Conservation (phyloP, 768 basidiomycete species). For the Lactifluus hygrophoroides region DNA sequence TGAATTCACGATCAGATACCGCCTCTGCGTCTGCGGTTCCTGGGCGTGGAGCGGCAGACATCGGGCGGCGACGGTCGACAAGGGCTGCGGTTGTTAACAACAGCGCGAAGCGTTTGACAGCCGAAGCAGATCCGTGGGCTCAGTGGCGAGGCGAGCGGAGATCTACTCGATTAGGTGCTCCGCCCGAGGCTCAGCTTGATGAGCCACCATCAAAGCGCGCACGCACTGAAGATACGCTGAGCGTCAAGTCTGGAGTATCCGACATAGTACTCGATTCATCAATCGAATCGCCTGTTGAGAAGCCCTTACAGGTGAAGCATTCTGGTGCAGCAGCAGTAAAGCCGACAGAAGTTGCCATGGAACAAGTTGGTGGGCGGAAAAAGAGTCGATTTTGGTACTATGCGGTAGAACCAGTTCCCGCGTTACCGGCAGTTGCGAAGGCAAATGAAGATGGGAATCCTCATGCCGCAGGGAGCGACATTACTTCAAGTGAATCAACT, state of each 20-base stretch:
- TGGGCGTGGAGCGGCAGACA: conserved; percentile 11
- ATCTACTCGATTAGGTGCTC: conserved; percentile 55
- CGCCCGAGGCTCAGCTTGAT: conserved; percentile 44
- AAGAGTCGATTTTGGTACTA: conserved; percentile 86
- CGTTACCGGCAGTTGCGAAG: conserved; percentile 7
- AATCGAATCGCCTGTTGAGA: conserved; percentile 21
- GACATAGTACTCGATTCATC: conserved; percentile 19
- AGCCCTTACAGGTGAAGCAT: conserved; percentile 39
- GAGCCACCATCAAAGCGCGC: conserved; percentile 56
- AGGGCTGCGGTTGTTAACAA: conserved; percentile 31
- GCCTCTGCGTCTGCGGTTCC: conserved; percentile 12
- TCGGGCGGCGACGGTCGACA: conserved; percentile 34
- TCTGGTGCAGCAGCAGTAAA: conserved; percentile 60
- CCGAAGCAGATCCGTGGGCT: conserved; percentile 40
- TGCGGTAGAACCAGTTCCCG: conserved; percentile 63
- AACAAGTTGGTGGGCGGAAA: conserved; percentile 71
- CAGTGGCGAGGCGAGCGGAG: conserved; percentile 72
- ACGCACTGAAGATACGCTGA: conserved; percentile 56
- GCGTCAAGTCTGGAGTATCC: conserved; percentile 25
- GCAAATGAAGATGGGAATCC: neutral
- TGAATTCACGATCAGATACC: conserved; percentile 23
- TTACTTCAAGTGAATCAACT: conserved; percentile 17
- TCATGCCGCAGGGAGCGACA: conserved; percentile 11
- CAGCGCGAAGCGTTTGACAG: conserved; percentile 44
- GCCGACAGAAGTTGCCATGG: conserved; percentile 65